Base-by-base conservation (phyloP, 371 early-diverging fungal species). In the Lichtheimia hyalospora region DNA sequence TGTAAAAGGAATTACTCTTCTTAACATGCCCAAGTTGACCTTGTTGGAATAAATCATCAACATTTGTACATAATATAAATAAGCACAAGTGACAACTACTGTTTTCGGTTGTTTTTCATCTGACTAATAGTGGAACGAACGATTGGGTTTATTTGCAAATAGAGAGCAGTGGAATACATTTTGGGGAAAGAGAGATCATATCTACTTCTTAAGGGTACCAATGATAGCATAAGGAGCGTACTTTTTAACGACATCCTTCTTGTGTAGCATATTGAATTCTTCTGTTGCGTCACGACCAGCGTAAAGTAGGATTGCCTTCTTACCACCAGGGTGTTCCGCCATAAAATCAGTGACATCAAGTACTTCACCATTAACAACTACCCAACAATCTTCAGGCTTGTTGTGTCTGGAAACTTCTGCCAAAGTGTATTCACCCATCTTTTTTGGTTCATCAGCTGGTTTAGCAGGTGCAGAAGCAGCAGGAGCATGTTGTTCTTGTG, bases 231-330 rank as follows among this genome's bases (percentile, higher is more conserved):
- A 81, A 43, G 92, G 91, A 14, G 95, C 92, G 66, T 94, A 94
- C 79, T 92, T 92, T 63, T 87, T 83, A 60, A 94, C 89, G 27
- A 94, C 95, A 63, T 93, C 89, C 49, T 83, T 77, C 75, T 91
- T 92, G 80, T 91, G 96, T 72, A 91, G 80, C 95, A 93, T 95
- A 80, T 92, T 91, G 84, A 95, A 92, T 74, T 93, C 93, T 60
- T 90, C 92, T 18, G 89, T 88, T 0, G 94, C 94, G 75, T 95
- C 94, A 39, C 84, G 81, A 40, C 93, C 94, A 63, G 92, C 92
- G 72, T 86, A 94, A 63, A 92, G 70, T 66, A 92, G 61, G 54
- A 92, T 92, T 6, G 91, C 89, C 75, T 92, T 92, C 82, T 92
- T 91, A 62, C 93, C 94, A 51, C 91, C 78, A 39, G 94, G 96